A percentile compares a stretch with the other conserved stretches of the same genome.
Conservation (phyloP, 2,329 filamentous ascomycete genomes). For the Orbilia blumenaviensis region DNA sequence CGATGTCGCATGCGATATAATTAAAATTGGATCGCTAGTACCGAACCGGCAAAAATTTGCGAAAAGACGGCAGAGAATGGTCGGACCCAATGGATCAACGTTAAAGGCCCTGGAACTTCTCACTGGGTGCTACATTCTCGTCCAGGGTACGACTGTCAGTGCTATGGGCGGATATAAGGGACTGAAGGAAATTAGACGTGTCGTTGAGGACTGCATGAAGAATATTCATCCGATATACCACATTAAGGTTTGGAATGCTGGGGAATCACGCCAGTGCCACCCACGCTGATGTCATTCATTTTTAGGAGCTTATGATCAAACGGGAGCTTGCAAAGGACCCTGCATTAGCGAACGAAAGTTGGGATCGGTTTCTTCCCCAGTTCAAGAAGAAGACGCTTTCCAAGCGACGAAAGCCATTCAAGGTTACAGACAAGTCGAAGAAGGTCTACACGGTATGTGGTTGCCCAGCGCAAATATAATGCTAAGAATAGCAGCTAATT, state of each 20-base stretch:
- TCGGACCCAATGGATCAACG: constrained; percentile 90
- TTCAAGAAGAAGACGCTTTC: constrained; percentile 94
- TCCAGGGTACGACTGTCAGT: constrained; percentile 94
- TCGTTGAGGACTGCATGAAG: constrained; percentile 94
- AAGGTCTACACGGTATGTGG: constrained; percentile 78
- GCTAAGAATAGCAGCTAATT: constrained; percentile 16
- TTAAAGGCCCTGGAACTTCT: constrained; percentile 93
- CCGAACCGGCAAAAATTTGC: constrained; percentile 95
- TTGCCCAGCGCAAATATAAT: neutral
- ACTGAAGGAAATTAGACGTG: constrained; percentile 86
- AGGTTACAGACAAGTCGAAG: constrained; percentile 90
- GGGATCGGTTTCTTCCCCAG: constrained; percentile 95
- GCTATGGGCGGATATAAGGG: constrained; percentile 93
- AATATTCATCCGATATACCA: constrained; percentile 92
- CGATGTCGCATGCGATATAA: constrained; percentile 88
- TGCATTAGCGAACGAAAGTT: constrained; percentile 84
- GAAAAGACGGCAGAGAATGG: constrained; percentile 89
- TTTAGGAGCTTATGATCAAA: constrained; percentile 85
- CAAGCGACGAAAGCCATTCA: constrained; percentile 81
- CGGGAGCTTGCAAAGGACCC: constrained; percentile 90
- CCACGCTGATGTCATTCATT: constrained; percentile 3
- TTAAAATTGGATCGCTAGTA: constrained; percentile 91
- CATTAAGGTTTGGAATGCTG: constrained; percentile 75
- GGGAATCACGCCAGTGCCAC: neutral
- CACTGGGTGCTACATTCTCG: constrained; percentile 89